Evolutionary conservation across 2,329 filamentous ascomycete species (phyloP), one percentile per base, ranked within the genome.

Genomic region (Beauveria sp.): DNA sequence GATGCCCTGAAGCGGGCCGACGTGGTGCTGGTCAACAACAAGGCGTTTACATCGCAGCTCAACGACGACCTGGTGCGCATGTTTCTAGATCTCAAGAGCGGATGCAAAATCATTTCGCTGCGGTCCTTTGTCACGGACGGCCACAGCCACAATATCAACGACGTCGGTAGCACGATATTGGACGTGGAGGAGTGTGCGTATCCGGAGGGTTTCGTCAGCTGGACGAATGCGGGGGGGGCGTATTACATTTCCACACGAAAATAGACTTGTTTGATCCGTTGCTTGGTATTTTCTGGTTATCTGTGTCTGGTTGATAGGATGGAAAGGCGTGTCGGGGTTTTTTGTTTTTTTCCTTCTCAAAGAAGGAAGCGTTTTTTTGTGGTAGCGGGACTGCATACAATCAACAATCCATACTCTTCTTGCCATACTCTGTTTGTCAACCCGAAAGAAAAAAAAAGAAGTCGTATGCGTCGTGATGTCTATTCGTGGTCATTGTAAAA

Each of bases 21-120:
- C 71, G 92, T 97, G n/a, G 85, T 99, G 20, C 83, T 99, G 28
- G 93, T 97, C 68, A 99, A 99, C 79, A 99, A 99, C 76, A 92
- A 97, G 75, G 94, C 92, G 2, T 99, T 99, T 75, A 92, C 88
- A 6, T 88, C 92, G 16, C 82, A 88, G 67, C 83, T 97, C 60
- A 99, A 97, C 75, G 88, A 91, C 70, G 84, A 86, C 64, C 80
- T 99, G 51, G 85, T 93, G 66, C 86, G 91, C 67, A 91, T 96
- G 78, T 97, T 99, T 70, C 78, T 99, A 63, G 94, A 99, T 70
- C 79, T 97, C 64, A 97, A 97, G 75, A 83, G 90, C 59, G 93
- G 93, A 3, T 92, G 90, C 74, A 89, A 89, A 73, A 89, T 99
- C 61, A 88, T 97, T 47, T 96, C 91, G 56, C 81, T 99, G 62